These are phyloP conservation scores for Pulveroboletus sp. DNA, from an alignment of 768 basidiomycete species.

Conservation along the genomic window DNA sequence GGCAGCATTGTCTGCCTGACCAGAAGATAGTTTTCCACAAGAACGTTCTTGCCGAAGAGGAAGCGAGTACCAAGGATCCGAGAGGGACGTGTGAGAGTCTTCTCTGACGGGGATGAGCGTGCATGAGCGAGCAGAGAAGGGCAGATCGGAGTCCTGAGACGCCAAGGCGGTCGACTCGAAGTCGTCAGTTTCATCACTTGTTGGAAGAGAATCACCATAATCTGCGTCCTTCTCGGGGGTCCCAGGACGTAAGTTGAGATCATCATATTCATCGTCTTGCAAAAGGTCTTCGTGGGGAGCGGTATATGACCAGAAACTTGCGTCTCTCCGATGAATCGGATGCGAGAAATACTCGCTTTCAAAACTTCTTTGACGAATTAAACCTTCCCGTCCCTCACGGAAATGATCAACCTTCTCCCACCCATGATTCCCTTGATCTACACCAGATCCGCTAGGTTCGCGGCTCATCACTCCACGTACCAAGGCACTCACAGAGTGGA, in stretches of 20 bases:
- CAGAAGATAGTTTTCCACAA: constrained; percentile 21
- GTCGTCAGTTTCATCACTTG: constrained; percentile 9
- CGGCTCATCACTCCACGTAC: constrained; percentile 28
- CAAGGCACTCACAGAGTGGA: constrained; percentile 36
- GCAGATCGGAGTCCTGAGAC: constrained; percentile 9
- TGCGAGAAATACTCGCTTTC: constrained; percentile 5
- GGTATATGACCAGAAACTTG: constrained; percentile 34
- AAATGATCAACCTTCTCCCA: constrained; percentile 18
- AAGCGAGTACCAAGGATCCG: constrained; percentile 22
- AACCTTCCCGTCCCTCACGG: constrained; percentile 14
- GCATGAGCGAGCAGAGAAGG: constrained; percentile 20
- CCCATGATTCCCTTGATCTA: constrained; percentile 10
- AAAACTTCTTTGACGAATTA: constrained; percentile 19
- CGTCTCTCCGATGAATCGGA: constrained; percentile 10
- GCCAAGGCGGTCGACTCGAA: constrained; percentile 13
- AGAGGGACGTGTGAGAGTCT: constrained; percentile 22
- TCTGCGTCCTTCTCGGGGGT: constrained; percentile 18
- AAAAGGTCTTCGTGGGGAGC: constrained; percentile 41
- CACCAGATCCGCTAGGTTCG: constrained; percentile 24
- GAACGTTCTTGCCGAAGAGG: constrained; percentile 23
- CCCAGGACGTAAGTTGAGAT: constrained; percentile 7
- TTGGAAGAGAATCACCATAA: constrained; percentile 11
- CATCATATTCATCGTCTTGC: constrained; percentile 17
- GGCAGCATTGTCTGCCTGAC: constrained; percentile 24
- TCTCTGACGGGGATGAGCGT: constrained; percentile 33